Evolutionary conservation across 768 basidiomycete genomes (phyloP).

Genomic region (Leccinellum albellum): DNA sequence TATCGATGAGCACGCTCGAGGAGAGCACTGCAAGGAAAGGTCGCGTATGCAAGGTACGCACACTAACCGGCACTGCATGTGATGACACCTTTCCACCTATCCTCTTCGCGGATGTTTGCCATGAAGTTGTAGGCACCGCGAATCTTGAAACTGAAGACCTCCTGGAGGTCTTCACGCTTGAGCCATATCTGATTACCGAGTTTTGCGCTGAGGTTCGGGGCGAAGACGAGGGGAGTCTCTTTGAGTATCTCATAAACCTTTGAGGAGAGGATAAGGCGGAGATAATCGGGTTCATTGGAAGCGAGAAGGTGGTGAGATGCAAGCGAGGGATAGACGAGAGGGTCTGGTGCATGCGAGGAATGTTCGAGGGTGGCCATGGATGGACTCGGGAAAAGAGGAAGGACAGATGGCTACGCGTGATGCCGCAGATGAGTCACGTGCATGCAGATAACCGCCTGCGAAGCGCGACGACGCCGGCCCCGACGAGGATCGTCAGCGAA

Average conservation of each 20-base stretch:
- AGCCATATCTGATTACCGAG: conserved; percentile 94
- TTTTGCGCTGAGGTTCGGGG: conserved; percentile 79
- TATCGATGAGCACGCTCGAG: neutral
- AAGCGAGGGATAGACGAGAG: conserved; percentile 64
- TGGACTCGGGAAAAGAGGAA: neutral
- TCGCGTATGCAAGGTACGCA: conserved; percentile 38
- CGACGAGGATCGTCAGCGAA: conserved; percentile 13
- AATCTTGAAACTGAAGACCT: conserved; percentile 99
- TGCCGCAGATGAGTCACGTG: conserved; percentile 23
- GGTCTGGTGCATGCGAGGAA: conserved; percentile 64
- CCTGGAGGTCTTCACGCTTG: conserved; percentile 95
- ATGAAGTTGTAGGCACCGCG: conserved; percentile 99
- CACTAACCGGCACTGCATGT: conserved; percentile 97
- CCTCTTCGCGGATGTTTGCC: conserved; percentile 82
- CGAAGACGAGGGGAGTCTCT: conserved; percentile 86
- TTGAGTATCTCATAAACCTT: conserved; percentile 88
- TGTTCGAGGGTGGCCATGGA: conserved; percentile 56
- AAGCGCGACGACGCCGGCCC: neutral
- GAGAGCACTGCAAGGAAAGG: neutral
- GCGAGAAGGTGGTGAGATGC: conserved; percentile 61
- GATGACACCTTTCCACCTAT: conserved; percentile 95
- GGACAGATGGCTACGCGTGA: conserved; percentile 4
- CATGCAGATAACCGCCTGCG: conserved; percentile 20
- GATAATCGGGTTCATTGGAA: conserved; percentile 76
- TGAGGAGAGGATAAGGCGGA: conserved; percentile 81